phyloP scores from a whole-genome alignment of 192 early-diverging fungal genomes.

The Backusella sp. region DNA sequence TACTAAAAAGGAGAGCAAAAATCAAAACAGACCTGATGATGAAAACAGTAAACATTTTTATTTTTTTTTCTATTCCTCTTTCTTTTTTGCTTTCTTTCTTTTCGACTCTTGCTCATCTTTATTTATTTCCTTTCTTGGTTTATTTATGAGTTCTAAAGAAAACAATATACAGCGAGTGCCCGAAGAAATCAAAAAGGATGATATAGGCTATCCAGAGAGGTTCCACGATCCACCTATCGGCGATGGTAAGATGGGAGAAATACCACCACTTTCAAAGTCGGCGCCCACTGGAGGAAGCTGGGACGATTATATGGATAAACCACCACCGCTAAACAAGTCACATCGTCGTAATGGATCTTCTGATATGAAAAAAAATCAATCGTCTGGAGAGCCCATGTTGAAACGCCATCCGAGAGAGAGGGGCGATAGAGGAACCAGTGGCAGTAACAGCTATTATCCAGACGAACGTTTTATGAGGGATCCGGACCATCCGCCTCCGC shows the following conservation, averaged over 20 bases:
- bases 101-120: neutral
- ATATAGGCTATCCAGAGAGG: neutral
- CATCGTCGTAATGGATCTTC: neutral
- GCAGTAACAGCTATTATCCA: neutral
- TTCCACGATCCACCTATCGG: neutral
- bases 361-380: neutral
- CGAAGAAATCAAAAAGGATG: conserved; percentile 1
- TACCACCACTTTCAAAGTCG: neutral
- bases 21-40: conserved; percentile 5
- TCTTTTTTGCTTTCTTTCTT: neutral
- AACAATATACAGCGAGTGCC: neutral
- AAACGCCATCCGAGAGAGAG: neutral
- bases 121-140: neutral
- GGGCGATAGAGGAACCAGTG: neutral
- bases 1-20: neutral
- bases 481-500: neutral
- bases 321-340: neutral
- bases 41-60: neutral
- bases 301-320: conserved; percentile 1
- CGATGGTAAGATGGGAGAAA: neutral
- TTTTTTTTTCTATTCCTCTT: neutral
- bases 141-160: conserved; percentile 3
- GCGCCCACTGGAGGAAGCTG: neutral
- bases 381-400: neutral
- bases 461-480: neutral